A percentile compares a stretch with the other conserved stretches of the same genome.
These are phyloP conservation scores for Blepharisma undulans DNA, from an alignment of 169 alveolate species.

Conservation along the genomic window DNA sequence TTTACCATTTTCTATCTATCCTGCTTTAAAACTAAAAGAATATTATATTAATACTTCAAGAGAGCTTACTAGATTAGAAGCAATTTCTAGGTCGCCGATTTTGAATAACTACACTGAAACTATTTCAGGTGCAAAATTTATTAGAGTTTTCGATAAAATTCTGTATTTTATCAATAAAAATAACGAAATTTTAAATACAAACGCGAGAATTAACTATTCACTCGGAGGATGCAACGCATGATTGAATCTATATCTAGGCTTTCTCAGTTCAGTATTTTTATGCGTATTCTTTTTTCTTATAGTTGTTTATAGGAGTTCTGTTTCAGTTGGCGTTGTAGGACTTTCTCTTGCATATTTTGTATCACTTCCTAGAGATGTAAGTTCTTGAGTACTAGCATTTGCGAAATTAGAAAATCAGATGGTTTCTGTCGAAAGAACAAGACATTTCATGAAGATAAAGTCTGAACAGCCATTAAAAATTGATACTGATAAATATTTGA, in stretches of 20 bases:
- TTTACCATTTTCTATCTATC: conserved; percentile 42
- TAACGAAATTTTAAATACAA: not conserved
- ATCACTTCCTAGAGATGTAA: conserved; percentile 5
- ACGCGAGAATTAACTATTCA: not conserved
- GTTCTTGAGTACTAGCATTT: not conserved
- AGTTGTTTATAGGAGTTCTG: not conserved
- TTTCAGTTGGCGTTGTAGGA: conserved; percentile 6
- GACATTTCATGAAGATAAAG: not conserved
- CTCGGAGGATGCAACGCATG: not conserved
- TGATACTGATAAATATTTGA: not conserved
- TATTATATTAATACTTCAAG: conserved; percentile 52
- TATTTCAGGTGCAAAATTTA: conserved; percentile 63
- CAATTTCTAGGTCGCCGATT: conserved; percentile 59
- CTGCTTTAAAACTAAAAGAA: conserved; percentile 29
- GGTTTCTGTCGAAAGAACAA: conserved; percentile 12
- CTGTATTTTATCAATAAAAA: not conserved
- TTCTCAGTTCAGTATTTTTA: not conserved
- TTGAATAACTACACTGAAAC: conserved; percentile 68
- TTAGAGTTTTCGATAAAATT: conserved; percentile 61
- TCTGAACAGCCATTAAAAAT: conserved; percentile 47
- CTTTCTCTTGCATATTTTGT: not conserved
- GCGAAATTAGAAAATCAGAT: conserved; percentile 18
- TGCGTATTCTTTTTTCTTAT: not conserved
- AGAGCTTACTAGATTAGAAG: conserved; percentile 66
- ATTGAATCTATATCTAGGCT: not conserved